Evolutionary conservation across 192 early-diverging fungal species (phyloP).

Genomic region (Backusella tarrabulga): DNA sequence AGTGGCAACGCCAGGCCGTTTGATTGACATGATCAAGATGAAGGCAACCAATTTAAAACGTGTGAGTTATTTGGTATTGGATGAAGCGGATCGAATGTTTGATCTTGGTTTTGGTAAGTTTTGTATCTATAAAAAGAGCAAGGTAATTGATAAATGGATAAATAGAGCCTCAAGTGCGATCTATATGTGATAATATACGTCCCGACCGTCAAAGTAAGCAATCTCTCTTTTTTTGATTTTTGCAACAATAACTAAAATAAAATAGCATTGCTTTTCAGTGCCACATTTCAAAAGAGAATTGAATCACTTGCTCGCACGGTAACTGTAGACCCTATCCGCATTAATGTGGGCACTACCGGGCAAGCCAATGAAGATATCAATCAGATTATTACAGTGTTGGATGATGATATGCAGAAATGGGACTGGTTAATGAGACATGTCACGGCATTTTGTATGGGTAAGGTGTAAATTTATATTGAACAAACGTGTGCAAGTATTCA

Average conservation of each 20-base stretch:
- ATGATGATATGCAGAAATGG: conserved; percentile 73
- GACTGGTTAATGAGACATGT: conserved; percentile 66
- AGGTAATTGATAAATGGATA: neutral
- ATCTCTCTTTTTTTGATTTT: neutral
- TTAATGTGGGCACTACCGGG: conserved; percentile 69
- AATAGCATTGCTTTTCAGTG: conserved; percentile 70
- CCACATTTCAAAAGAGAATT: conserved; percentile 73
- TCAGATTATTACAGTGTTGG: conserved; percentile 60
- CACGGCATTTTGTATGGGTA: conserved; percentile 52
- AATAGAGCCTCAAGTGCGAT: conserved; percentile 72
- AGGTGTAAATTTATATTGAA: conserved; percentile 7
- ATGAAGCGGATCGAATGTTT: conserved; percentile 97
- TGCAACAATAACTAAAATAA: too few species aligned
- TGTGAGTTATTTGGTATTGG: conserved; percentile 86
- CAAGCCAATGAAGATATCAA: conserved; percentile 76
- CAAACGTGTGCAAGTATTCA: neutral
- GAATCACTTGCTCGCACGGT: conserved; percentile 73
- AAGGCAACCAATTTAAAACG: conserved; percentile 80
- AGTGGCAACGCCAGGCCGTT: conserved; percentile 80
- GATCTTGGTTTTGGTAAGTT: conserved; percentile 88
- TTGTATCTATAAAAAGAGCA: neutral
- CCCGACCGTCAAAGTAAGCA: conserved; percentile 76
- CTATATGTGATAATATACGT: conserved; percentile 76
- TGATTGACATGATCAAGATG: conserved; percentile 89
- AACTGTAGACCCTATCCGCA: conserved; percentile 68